Base-by-base conservation (phyloP, 257 asterid species). In the Lavandula angustifolia region DNA sequence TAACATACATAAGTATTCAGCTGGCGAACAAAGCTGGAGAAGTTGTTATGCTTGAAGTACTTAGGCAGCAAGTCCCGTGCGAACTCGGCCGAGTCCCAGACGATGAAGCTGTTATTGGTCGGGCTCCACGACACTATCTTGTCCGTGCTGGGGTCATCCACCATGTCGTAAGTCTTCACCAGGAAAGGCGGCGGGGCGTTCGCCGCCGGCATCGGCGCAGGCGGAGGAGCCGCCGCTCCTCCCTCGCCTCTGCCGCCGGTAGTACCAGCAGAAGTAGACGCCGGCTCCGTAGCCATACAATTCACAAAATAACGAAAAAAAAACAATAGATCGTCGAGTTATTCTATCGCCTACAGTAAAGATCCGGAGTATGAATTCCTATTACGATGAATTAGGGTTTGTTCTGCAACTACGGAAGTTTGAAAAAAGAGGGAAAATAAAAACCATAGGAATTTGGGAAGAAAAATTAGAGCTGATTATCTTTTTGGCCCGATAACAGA, bases 151-250 rank as follows among this genome's bases (percentile, higher is more conserved):
- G 84, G 84, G 75, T 89, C 96, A 18, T 89, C 92, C 62, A 89
- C 95, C 96, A 89, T 89, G 64, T 89, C 92, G 60, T 86, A 89
- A 4, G 95, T 89, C 78, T 89, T 89, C 58, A 77, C 82, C 73
- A 89, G 73, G 51, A 89, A 86, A 22, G 96, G 96, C 44, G 95
- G 92, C 31, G 88, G 85, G 10, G 84, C 78, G 61, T 78, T 88
- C 52, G 92, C 51, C 31, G 72, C 62, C 54, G 81, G 69, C 75
- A 80, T 78, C 58, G 91, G 85, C 9, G 77, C 77, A 29, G 87
- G 90, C 18, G 61, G 60, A 1, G 82, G 82, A 35, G 70, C 40
- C 52, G 60, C 64, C 14, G 51, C 73, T 35, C 62, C 83, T 6
- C 76, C 79, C 1, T 58, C 69, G 9, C 73, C 78, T 3, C 71